phyloP scores from a whole-genome alignment of 2,329 filamentous ascomycete genomes.

The Cladosporium sp. region DNA sequence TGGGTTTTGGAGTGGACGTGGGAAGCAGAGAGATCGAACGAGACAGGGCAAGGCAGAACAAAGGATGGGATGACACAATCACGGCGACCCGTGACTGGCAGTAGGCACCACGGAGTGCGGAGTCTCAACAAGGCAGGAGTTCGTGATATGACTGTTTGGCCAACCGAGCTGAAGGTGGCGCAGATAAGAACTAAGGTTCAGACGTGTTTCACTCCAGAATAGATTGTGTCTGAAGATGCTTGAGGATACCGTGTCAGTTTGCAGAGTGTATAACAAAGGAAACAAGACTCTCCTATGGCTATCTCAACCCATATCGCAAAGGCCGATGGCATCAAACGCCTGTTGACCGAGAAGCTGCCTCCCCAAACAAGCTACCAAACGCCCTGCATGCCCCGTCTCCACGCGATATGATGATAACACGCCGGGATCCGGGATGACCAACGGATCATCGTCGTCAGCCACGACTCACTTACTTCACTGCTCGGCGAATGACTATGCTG shows the following conservation, averaged over 20 bases:
- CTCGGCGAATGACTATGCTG: constrained; percentile 1
- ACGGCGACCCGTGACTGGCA: constrained; percentile 3
- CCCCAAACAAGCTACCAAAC: no score
- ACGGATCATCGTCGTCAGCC: neutral
- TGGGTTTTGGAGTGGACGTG: neutral
- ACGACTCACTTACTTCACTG: no score
- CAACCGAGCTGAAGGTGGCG: constrained; percentile 2
- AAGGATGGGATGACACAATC: constrained; percentile 10
- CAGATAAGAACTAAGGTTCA: constrained; percentile 10
- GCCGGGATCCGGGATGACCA: neutral
- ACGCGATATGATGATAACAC: neutral
- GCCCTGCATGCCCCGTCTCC: neutral
- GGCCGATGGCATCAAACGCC: no score
- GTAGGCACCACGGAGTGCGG: constrained; percentile 2
- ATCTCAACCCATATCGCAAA: no score
- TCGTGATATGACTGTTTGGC: constrained; percentile 7
- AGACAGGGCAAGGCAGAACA: constrained; percentile 2
- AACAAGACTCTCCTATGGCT: no score
- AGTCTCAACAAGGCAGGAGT: constrained; percentile 8
- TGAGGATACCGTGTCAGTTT: no score
- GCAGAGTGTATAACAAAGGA: no score
- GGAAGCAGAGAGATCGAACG: neutral
- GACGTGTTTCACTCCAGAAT: neutral
- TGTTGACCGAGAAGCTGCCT: no score
- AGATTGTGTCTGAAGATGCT: no score